phyloP scores from a whole-genome alignment of 2,329 filamentous ascomycete species.

The Chaetomiaceae sp. region DNA sequence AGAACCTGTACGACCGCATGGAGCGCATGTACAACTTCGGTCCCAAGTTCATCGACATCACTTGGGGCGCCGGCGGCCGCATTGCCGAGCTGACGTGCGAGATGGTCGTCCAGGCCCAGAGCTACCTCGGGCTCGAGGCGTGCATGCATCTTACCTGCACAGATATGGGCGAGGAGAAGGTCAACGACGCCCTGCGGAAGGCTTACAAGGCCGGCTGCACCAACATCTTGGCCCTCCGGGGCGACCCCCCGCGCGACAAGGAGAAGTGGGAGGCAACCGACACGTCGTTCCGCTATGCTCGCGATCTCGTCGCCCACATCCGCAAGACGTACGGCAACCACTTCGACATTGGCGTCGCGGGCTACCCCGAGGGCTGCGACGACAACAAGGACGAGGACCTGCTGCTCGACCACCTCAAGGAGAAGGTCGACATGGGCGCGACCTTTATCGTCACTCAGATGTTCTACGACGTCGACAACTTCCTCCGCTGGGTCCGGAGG shows the following conservation, averaged over 20 bases:
- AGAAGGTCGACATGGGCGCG: conserved; percentile 92
- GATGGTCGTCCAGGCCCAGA: conserved; percentile 95
- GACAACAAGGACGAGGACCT: conserved; percentile 83
- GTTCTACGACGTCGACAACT: conserved; percentile 98
- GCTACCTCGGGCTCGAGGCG: conserved; percentile 91
- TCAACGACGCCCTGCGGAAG: conserved; percentile 80
- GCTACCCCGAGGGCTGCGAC: conserved; percentile 92
- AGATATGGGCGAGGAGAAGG: conserved; percentile 90
- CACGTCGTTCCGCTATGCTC: conserved; percentile 84
- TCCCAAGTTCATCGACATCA: conserved; percentile 95
- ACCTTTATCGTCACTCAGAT: conserved; percentile 97
- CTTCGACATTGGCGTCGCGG: conserved; percentile 96
- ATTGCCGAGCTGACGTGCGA: conserved; percentile 91
- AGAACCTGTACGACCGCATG: conserved; percentile 99
- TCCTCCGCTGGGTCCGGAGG: conserved; percentile 83
- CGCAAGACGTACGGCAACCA: conserved; percentile 75
- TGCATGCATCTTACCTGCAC: conserved; percentile 99
- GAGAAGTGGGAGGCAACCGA: conserved; percentile 90
- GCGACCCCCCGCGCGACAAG: conserved; percentile 88
- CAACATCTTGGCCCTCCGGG: conserved; percentile 90
- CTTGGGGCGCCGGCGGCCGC: conserved; percentile 93
- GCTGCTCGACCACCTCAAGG: conserved; percentile 87
- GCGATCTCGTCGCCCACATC: conserved; percentile 78
- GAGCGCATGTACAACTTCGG: conserved; percentile 96
- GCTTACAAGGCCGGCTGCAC: conserved; percentile 95